phyloP scores from a whole-genome alignment of 2,329 filamentous ascomycete genomes.

The Hypoxylon sp. region DNA sequence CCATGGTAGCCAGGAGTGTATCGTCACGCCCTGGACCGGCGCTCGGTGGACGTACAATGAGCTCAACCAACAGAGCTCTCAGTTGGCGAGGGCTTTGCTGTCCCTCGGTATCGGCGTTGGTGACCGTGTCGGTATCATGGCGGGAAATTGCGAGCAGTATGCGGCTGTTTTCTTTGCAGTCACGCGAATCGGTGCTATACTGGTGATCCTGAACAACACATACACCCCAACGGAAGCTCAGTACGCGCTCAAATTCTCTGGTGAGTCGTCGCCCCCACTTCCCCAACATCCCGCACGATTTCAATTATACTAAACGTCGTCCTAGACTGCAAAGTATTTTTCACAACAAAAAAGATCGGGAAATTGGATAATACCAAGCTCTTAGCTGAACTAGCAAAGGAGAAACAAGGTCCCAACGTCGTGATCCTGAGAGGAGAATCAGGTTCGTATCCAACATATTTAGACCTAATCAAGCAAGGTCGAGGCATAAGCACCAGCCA shows the following conservation, averaged over 20 bases:
- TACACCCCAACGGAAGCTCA: constrained; percentile 81
- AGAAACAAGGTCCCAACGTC: constrained; percentile 65
- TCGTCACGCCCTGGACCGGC: constrained; percentile 83
- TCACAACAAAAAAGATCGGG: constrained; percentile 79
- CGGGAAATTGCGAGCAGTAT: constrained; percentile 87
- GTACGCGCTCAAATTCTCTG: constrained; percentile 79
- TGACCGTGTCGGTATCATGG: constrained; percentile 82
- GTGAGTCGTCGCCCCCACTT: constrained; percentile 60
- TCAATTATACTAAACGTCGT: constrained; percentile 8
- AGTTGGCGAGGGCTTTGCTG: constrained; percentile 75
- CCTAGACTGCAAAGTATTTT: constrained; percentile 79
- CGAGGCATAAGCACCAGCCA: constrained; percentile 63
- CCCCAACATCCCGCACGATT: background rate
- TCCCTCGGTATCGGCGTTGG: constrained; percentile 76
- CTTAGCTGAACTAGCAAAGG: constrained; percentile 66
- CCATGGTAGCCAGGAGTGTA: constrained; percentile 75
- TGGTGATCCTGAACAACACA: constrained; percentile 87
- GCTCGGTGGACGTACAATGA: constrained; percentile 80
- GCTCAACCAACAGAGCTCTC: constrained; percentile 73
- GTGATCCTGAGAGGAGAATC: constrained; percentile 73
- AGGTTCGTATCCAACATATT: constrained; percentile 71
- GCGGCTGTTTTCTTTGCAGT: constrained; percentile 81
- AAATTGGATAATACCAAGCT: constrained; percentile 74
- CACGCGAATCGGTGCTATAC: constrained; percentile 75
- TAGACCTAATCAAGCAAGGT: constrained; percentile 69